Evolutionary conservation across 2,329 filamentous ascomycete species (phyloP), one percentile per base, ranked within the genome.

Genomic region (Colletotrichum zoysiae): DNA sequence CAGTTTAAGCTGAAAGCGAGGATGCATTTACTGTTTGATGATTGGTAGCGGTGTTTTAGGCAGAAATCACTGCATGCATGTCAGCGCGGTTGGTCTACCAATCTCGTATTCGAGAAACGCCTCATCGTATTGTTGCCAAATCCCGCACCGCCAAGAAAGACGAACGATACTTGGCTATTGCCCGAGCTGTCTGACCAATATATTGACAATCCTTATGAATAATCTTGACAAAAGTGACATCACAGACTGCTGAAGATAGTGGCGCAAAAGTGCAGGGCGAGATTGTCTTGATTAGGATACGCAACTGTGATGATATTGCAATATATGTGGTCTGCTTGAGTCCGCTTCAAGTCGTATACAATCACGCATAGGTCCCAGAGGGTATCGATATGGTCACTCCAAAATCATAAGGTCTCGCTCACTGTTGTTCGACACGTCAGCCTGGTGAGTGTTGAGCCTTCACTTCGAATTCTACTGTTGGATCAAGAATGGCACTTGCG

Each of bases 351-450:
- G n/a, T 16, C 14, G 5, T 51, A 51, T 9, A 26, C 5, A 26
- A 6, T 11, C n/a, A 23, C 23, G 12, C 3, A 1, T 51, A 5
- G 11, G 5, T 23, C 46, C 9, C 16, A 51, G 2, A 16, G 1
- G 2, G 48, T 26, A 51, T 51, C 11, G 5, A 26, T 26, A 51
- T 4, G 23, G 16, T 26, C 5, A 26, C 1, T 16, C 14, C 9
- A 51, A 8, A 16, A 12, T 14, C n/a, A 26, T 16, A 14, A 7
- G 5, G 5, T 26, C 6, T 9, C 11, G 2, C 26, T 18, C 16
- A 4, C 14, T 4, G 5, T 7, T 9, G 2, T 3, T 20, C 5
- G 7, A 16, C n/a, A 2, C 2, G 16, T 33, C 1, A 20, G 23
- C 6, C 2, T 18, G 9, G 23, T 14, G 46, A 2, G 23, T 18